A percentile compares a stretch with the other conserved stretches of the same genome.
Conservation (phyloP, 441 rosid genomes). For the Populus hybrid region DNA sequence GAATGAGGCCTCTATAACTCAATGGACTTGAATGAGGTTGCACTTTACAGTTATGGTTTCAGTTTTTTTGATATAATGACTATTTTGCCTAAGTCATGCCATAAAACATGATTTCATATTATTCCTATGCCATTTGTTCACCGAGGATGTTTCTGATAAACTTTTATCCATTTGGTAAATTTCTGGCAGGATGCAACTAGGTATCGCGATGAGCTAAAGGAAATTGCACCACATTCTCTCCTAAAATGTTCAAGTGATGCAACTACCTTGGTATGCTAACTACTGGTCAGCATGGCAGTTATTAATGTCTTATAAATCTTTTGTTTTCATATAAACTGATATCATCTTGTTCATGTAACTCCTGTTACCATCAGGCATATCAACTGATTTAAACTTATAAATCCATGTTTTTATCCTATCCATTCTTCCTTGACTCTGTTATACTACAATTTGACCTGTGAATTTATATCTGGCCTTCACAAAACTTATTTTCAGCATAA, state of each 20-base stretch:
- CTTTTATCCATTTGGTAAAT: slow-evolving; percentile 1
- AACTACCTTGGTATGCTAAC: slow-evolving; percentile 55
- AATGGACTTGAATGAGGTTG: background rate
- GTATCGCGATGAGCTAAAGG: slow-evolving; percentile 49
- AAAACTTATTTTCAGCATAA: background rate
- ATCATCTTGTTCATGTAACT: background rate
- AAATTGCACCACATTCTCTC: slow-evolving; percentile 59
- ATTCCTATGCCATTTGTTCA: background rate
- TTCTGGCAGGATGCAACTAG: slow-evolving; percentile 59
- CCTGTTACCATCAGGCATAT: background rate
- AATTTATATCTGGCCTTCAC: background rate
- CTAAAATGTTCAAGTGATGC: slow-evolving; percentile 70
- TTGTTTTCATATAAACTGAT: background rate
- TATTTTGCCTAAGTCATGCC: background rate
- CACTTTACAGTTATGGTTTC: background rate
- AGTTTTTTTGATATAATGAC: background rate
- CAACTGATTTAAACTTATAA: background rate
- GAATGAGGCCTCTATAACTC: background rate
- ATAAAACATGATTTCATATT: background rate
- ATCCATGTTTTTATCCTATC: background rate
- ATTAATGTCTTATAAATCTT: background rate
- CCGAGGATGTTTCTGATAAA: background rate
- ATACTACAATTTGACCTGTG: background rate
- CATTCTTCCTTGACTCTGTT: background rate
- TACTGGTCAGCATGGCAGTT: slow-evolving; percentile 4